Evolutionary conservation across 768 basidiomycete genomes (phyloP), one percentile per base, ranked within the genome.

Genomic region (Suillus tomentosus): DNA sequence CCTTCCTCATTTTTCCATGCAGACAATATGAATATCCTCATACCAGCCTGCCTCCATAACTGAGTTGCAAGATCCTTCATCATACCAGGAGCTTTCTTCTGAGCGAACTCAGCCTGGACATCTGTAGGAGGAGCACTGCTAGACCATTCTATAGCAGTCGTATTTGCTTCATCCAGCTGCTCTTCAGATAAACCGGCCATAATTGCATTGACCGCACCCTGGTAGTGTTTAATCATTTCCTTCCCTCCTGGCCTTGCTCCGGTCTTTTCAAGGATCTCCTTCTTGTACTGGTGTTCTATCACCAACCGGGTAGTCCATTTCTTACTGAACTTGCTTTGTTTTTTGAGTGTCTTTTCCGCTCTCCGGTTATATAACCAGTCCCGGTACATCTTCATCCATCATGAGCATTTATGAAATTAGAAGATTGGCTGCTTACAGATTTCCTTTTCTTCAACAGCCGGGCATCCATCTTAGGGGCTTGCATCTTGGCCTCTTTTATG

Each of bases 21-120:
- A 0, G 17, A 24, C 3, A 55, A 22, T 10, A 62, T 42, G 2
- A 43, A 22, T 13, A 62, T 42, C 40, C 39, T n/a, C 62, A 62
- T 62, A 10, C 54, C 27, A 7, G 51, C 37, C 27, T 62, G 62
- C 54, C 15, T 58, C 39, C 54, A 62, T n/a, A 62, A 40, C 14
- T 60, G 2, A 5, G n/a, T 34, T 1, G 54, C 54, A 8, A 62
- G 34, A 17, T 62, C 40, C 10, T 42, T 36, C 24, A 42, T 42
- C 53, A 60, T n/a, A 10, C 13, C 10, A 1, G 42, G n/a, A 19
- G 51, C 62, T 57, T 62, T 62, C 31, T 45, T 36, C 39, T n/a
- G 4, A 3, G 62, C 62, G 3, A 39, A 40, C 5, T 54, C 42
- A 3, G 62, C 53, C 36, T 58, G 42, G 42, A 43, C 7, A 19